phyloP scores from a whole-genome alignment of 2,329 filamentous ascomycete genomes.

The Pseudogymnoascus sp. region DNA sequence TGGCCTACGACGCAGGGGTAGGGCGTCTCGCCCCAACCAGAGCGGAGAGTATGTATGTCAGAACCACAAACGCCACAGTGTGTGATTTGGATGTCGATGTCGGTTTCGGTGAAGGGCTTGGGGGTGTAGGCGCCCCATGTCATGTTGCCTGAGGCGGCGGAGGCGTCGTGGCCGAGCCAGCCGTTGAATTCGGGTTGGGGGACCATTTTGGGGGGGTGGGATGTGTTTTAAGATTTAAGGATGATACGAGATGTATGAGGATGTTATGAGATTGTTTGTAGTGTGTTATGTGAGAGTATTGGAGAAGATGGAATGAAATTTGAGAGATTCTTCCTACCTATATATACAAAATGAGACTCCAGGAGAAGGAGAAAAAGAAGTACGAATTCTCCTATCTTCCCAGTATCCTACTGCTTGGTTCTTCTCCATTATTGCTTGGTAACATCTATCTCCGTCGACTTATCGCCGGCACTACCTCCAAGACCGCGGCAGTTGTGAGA shows the following conservation, averaged over 20 bases:
- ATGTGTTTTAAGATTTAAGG: neutral
- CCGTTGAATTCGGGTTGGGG: conserved; percentile 24
- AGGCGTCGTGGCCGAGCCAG: conserved; percentile 22
- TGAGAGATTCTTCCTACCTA: conserved; percentile 3
- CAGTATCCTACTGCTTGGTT: neutral
- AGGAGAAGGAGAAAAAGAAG: neutral
- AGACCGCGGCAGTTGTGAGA: neutral
- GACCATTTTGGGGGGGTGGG: neutral
- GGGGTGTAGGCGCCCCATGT: conserved; percentile 27
- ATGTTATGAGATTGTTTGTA: neutral
- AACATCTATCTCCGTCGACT: neutral
- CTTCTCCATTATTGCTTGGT: neutral
- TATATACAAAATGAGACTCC: neutral
- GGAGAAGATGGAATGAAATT: neutral
- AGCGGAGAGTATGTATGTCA: conserved; percentile 20
- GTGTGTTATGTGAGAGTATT: neutral
- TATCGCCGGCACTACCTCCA: neutral
- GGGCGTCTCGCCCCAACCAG: conserved; percentile 19
- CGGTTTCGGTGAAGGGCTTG: conserved; percentile 26
- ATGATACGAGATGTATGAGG: neutral
- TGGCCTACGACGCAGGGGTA: conserved; percentile 34
- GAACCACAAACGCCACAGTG: conserved; percentile 39
- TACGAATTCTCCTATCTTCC: neutral
- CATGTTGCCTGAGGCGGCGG: conserved; percentile 26
- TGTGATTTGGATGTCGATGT: conserved; percentile 38